These are phyloP conservation scores for Emergomyces africanus DNA, from an alignment of 2,329 filamentous ascomycete species.

Conservation along the genomic window DNA sequence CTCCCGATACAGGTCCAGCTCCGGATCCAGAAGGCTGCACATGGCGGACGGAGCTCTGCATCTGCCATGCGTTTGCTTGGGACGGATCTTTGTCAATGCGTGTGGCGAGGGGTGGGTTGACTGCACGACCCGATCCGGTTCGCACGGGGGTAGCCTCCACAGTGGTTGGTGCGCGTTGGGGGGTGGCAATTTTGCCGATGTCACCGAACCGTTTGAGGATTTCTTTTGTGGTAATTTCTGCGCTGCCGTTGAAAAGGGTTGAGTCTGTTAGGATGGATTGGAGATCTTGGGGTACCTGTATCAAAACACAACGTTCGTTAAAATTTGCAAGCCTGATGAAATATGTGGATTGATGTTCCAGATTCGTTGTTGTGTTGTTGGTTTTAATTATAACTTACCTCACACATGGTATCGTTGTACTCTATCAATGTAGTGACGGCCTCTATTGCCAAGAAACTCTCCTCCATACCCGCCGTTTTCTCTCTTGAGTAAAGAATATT, in stretches of 20 bases:
- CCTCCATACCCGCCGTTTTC: slow-evolving; percentile 55
- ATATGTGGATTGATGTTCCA: neutral
- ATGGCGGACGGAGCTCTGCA: slow-evolving; percentile 72
- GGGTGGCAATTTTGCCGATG: slow-evolving; percentile 53
- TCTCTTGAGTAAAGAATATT: slow-evolving; percentile 63
- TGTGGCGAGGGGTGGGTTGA: slow-evolving; percentile 40
- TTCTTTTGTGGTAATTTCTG: slow-evolving; percentile 91
- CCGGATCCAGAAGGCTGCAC: slow-evolving; percentile 29
- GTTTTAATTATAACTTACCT: slow-evolving; percentile 43
- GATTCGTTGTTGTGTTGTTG: no score
- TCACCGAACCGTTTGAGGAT: slow-evolving; percentile 90
- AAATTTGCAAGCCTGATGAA: neutral
- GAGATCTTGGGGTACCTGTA: slow-evolving; percentile 82
- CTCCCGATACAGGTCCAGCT: neutral
- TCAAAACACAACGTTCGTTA: neutral
- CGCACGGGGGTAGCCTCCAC: slow-evolving; percentile 42
- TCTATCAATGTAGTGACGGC: slow-evolving; percentile 84
- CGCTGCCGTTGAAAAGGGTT: slow-evolving; percentile 63
- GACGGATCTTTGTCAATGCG: slow-evolving; percentile 77
- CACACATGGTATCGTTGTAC: slow-evolving; percentile 91
- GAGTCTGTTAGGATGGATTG: slow-evolving; percentile 75
- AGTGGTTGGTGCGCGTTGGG: slow-evolving; percentile 40
- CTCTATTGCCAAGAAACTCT: slow-evolving; percentile 87
- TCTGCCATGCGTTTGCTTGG: slow-evolving; percentile 56
- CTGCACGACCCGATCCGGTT: slow-evolving; percentile 27